Evolutionary conservation across 2,329 filamentous ascomycete genomes (phyloP).

Genomic region (Diaporthe sp.): DNA sequence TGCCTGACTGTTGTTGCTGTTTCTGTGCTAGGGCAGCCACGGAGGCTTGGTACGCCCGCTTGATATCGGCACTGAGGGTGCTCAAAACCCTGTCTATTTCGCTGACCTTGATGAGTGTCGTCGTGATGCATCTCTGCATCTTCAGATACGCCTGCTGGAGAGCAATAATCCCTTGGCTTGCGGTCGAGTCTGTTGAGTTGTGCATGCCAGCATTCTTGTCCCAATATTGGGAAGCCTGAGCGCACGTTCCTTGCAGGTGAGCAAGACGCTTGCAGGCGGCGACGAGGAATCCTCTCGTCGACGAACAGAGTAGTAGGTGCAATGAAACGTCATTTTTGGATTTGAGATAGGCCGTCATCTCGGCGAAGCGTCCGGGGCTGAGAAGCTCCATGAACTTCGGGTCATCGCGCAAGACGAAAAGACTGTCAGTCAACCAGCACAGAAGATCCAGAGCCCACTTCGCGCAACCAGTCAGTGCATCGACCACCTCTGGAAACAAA

Average conservation of each 20-base stretch:
- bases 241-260: conserved; percentile 65
- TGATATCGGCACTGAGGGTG: conserved; percentile 61
- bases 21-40: conserved; percentile 60
- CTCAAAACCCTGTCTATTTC: conserved; percentile 74
- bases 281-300: conserved; percentile 79
- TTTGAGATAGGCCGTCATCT: conserved; percentile 65
- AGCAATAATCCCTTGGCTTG: conserved; percentile 59
- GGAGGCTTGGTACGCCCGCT: conserved; percentile 61
- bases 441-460: conserved; percentile 83
- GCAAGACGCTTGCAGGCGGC: conserved; percentile 75
- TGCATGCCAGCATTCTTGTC: conserved; percentile 45
- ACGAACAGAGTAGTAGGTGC: conserved; percentile 78
- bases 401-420: conserved; percentile 69
- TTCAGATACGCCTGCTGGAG: conserved; percentile 69
- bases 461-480: conserved; percentile 78
- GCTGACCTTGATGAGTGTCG: conserved; percentile 67
- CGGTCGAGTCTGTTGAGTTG: conserved; percentile 47
- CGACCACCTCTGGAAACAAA: conserved; percentile 72
- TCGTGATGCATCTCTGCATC: conserved; percentile 64
- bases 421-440: conserved; percentile 70
- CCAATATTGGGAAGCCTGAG: conserved; percentile 64
- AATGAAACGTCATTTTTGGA: conserved; percentile 69
- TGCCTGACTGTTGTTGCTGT: conserved; percentile 52
- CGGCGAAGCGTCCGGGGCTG: conserved; percentile 58
- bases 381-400: conserved; percentile 64